Evolutionary conservation across 768 basidiomycete genomes (phyloP).

Genomic region (Mrakia frigida): DNA sequence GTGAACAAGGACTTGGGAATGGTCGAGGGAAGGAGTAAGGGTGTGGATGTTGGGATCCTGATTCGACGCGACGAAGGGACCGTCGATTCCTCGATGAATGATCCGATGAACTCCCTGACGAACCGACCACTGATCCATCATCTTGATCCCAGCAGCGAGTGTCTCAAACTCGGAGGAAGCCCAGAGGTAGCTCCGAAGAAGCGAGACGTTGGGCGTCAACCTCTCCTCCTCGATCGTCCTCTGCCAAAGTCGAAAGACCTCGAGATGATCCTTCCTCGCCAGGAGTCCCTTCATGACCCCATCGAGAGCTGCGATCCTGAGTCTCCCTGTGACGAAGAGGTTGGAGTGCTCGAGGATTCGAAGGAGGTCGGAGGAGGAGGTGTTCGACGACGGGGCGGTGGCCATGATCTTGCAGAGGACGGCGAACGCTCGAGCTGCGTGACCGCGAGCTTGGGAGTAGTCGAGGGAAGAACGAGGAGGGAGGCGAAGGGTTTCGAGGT

Average conservation of each 20-base stretch:
- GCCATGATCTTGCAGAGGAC: background rate
- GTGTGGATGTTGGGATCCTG: no score
- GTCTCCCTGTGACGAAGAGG: background rate
- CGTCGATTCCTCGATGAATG: background rate
- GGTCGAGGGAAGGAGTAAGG: background rate
- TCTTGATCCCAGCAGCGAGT: background rate
- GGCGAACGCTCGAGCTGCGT: background rate
- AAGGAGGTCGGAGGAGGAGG: background rate
- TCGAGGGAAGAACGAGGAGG: background rate
- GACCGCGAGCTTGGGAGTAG: background rate
- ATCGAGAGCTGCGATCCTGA: background rate
- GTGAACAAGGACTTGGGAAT: background rate
- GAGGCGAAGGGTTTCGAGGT: background rate
- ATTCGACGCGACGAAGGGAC: no score
- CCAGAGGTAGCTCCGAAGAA: background rate
- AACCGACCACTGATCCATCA: constrained; percentile 15
- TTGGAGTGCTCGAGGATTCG: background rate
- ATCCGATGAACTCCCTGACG: constrained; percentile 13
- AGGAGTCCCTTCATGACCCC: constrained; percentile 8
- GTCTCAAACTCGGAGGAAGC: background rate
- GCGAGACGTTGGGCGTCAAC: background rate
- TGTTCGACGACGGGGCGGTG: background rate
- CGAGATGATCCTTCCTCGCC: background rate
- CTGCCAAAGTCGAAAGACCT: background rate
- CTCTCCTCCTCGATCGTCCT: background rate